Evolutionary conservation across 257 asterid genomes (phyloP).

Genomic region (Cordia subcordata): DNA sequence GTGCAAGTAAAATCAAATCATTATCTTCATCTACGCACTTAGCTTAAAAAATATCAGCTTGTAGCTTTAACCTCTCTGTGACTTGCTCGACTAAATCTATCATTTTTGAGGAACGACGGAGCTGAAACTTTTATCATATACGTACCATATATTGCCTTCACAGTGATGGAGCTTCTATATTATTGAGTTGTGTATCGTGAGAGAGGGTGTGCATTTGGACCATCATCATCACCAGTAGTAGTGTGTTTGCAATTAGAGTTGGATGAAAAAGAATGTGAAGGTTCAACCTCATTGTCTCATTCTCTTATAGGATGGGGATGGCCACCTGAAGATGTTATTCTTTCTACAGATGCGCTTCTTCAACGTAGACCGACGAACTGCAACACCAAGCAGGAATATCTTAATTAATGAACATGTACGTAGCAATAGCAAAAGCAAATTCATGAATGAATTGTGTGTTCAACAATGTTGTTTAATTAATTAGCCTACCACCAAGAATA

Average conservation of each 20-base stretch:
- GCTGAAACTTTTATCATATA: constrained; percentile 19
- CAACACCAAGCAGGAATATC: neutral
- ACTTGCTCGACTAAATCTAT: constrained; percentile 15
- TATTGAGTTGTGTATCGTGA: neutral
- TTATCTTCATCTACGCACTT: constrained; percentile 15
- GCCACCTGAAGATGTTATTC: constrained; percentile 9
- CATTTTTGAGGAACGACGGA: constrained; percentile 10
- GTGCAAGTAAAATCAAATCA: constrained; percentile 3
- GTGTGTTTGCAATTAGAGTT: neutral
- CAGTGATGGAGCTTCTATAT: constrained; percentile 2
- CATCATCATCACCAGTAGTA: too few species aligned
- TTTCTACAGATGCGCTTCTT: constrained; percentile 12
- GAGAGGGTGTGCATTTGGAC: neutral
- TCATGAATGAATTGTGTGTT: too few species aligned
- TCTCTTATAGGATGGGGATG: constrained; percentile 9
- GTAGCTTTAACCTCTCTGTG: constrained; percentile 17
- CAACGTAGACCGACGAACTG: constrained; percentile 7
- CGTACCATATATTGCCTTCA: constrained; percentile 7
- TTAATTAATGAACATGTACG: too few species aligned
- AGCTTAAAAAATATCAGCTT: constrained; percentile 1
- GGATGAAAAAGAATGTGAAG: neutral
- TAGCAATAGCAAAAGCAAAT: neutral
- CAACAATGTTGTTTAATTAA: too few species aligned
- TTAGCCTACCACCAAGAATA: constrained; percentile 4
- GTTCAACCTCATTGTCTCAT: neutral